phyloP scores from a whole-genome alignment of 495 filamentous ascomycete species.

The Aspergillus conjunctus region DNA sequence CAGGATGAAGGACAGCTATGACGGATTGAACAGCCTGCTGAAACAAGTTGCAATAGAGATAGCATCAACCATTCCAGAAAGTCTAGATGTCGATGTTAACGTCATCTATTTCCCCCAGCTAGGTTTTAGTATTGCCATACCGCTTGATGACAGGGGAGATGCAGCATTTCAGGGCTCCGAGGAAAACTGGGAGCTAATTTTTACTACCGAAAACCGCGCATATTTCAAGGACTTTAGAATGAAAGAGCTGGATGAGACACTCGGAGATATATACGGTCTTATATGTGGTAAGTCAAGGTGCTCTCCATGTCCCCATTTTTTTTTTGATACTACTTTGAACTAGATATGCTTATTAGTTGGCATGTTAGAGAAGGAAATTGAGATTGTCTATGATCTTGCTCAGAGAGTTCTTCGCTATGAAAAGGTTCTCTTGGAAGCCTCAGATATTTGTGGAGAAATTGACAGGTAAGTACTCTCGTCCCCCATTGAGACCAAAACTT shows the following conservation, averaged over 20 bases:
- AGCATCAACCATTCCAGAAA: conserved; percentile 60
- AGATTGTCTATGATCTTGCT: conserved; percentile 79
- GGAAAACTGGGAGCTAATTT: conserved; percentile 74
- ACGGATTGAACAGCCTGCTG: conserved; percentile 74
- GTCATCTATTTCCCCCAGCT: conserved; percentile 89
- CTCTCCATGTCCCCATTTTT: neutral
- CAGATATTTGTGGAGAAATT: conserved; percentile 81
- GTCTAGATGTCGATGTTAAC: conserved; percentile 65
- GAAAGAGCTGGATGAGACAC: conserved; percentile 76
- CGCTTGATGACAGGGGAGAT: conserved; percentile 60
- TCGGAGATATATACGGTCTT: conserved; percentile 81
- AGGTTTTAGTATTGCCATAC: conserved; percentile 83
- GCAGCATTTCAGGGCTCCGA: conserved; percentile 67
- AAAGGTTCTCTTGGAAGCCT: conserved; percentile 63
- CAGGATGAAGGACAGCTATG: conserved; percentile 71
- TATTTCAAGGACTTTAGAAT: conserved; percentile 91
- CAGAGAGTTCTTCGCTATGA: conserved; percentile 72
- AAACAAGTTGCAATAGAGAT: conserved; percentile 65
- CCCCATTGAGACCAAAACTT: neutral
- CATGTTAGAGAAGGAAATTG: conserved; percentile 79
- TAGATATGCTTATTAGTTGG: neutral
- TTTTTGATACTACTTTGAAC: neutral
- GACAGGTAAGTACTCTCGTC: conserved; percentile 57
- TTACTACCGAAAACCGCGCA: conserved; percentile 67
- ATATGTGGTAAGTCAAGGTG: conserved; percentile 70